phyloP scores from a whole-genome alignment of 192 early-diverging fungal genomes.

The Globomyces pollinis-pini region DNA sequence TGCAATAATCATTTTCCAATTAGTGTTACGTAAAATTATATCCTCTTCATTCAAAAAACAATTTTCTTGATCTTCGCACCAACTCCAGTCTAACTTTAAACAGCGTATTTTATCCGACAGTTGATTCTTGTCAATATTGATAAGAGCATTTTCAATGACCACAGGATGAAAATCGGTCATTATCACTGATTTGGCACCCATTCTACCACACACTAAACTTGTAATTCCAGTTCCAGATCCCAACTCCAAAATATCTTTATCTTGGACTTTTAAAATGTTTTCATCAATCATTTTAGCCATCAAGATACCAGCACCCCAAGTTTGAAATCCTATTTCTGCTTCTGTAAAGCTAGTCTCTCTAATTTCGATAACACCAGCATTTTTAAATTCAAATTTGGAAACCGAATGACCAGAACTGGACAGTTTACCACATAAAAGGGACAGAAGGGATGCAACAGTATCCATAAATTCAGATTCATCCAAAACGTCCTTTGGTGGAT shows the following conservation, averaged over 20 bases:
- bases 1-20: slow-evolving; percentile 6
- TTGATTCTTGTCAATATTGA: slow-evolving; percentile 14
- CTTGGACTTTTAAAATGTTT: neutral
- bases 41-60: no score
- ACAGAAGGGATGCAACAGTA: neutral
- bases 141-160: slow-evolving; percentile 13
- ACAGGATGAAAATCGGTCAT: slow-evolving; percentile 24
- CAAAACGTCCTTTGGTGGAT: neutral
- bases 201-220: slow-evolving; percentile 14
- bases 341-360: slow-evolving; percentile 16
- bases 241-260: slow-evolving; percentile 19
- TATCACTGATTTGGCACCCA: neutral
- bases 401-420: neutral
- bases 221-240: slow-evolving; percentile 26
- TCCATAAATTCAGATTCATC: slow-evolving; percentile 11
- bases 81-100: slow-evolving; percentile 19
- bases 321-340: slow-evolving; percentile 28
- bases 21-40: neutral
- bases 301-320: slow-evolving; percentile 26
- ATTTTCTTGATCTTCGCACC: neutral
- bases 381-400: slow-evolving; percentile 2
- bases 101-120: neutral
- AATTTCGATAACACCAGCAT: neutral
- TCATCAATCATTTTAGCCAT: slow-evolving; percentile 19
- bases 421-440: slow-evolving; percentile 9